Percentiles rank a stretch among this genome's conserved stretches.
Conservation (phyloP, 176 grass and related monocot genomes). For the Oryza officinalis region DNA sequence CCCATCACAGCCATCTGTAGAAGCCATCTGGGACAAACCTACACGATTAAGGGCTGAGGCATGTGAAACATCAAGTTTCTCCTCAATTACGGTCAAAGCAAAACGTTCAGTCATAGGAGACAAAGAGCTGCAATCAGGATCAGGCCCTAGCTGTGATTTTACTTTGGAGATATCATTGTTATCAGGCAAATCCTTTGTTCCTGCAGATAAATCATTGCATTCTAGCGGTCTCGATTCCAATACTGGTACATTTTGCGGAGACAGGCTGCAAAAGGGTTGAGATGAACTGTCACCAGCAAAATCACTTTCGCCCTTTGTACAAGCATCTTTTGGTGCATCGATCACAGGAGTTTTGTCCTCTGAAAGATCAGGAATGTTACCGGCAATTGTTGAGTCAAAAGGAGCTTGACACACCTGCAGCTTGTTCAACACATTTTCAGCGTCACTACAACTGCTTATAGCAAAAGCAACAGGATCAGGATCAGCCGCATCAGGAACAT, state of each 20-base stretch:
- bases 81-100: constrained; percentile 14
- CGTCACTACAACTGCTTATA: constrained; percentile 19
- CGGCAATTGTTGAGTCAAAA: constrained; percentile 4
- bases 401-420: neutral
- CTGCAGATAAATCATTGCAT: constrained; percentile 16
- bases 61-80: constrained; percentile 36
- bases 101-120: constrained; percentile 22
- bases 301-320: constrained; percentile 32
- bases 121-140: constrained; percentile 22
- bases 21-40: constrained; percentile 31
- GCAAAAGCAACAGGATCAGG: constrained; percentile 30
- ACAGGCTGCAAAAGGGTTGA: constrained; percentile 17
- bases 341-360: constrained; percentile 28
- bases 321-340: constrained; percentile 28
- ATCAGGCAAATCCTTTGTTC: constrained; percentile 43
- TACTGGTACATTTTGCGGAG: constrained; percentile 18
- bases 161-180: constrained; percentile 31
- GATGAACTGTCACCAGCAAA: constrained; percentile 27
- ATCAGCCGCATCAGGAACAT: constrained; percentile 31
- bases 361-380: constrained; percentile 21
- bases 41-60: constrained; percentile 5
- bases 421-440: constrained; percentile 42
- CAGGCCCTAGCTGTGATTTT: constrained; percentile 32
- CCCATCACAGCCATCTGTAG: constrained; percentile 19
- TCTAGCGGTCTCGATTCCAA: constrained; percentile 29